Base-by-base conservation (phyloP, 2,329 filamentous ascomycete species). In the Epichloe uncinata region DNA sequence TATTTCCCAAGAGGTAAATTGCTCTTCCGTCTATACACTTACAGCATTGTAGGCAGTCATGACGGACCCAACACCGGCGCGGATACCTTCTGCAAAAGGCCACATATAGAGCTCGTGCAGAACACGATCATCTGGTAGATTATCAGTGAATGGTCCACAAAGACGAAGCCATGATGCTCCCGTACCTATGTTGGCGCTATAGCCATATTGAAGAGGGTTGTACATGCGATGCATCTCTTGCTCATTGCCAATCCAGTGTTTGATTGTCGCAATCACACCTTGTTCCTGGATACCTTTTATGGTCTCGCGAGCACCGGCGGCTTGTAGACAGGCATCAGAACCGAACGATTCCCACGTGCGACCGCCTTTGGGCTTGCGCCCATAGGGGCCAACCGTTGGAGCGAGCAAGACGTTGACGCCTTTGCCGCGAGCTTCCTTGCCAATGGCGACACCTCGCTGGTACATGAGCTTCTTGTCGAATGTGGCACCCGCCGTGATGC, bases 21-120 rank as follows among this genome's bases (percentile, higher is more conserved):
- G 6, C 4, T 34, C 9, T 16, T n/a, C 41, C 30, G 5, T 12
- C 1, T 33, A 13, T 3, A 8, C 8, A 57, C 64, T 47, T 55
- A 69, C 69, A 48, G 78, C 78, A 56, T 87, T 84, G 58, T 95
- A 95, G 1, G 83, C 81, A 62, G 87, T 93, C 89, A 95, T 95
- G 47, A 91, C 76, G n/a, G 81, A 80, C 0, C 79, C 86, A 2
- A 91, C 87, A n/a, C 87, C 87, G 5, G 84, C 86, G 50, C 78
- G 79, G n/a, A 95, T 73, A 13, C 81, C 82, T 56, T 94, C 84
- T 2, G 81, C 84, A 62, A 95, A 95, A 0, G 88, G 89, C 87
- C 88, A 95, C 0, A 82, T 75, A 59, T 95, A 95, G 2, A 95
- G 69, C 63, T 91, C 86, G 58, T 90, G 70, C 13, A 82, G 63